Percentiles rank a stretch among this genome's conserved stretches.
These are phyloP conservation scores for Aspergillus ustus DNA, from an alignment of 2,329 filamentous ascomycete species.

Conservation along the genomic window DNA sequence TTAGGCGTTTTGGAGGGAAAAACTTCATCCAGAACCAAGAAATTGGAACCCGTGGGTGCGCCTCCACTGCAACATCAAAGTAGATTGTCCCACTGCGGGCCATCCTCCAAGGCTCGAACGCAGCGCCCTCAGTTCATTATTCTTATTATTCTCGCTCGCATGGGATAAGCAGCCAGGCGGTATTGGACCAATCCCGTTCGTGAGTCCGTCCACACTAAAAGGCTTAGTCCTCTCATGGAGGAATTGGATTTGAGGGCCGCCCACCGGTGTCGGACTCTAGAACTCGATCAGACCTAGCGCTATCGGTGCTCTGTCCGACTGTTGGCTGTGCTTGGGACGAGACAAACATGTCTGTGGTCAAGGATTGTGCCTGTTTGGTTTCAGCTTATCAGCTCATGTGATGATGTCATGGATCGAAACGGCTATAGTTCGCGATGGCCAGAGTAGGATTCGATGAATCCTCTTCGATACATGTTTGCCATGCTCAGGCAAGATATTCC, in stretches of 20 bases:
- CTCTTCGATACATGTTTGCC: not conserved
- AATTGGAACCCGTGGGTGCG: not conserved
- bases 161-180: not conserved
- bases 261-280: conserved; percentile 8
- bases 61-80: not conserved
- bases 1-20: not conserved
- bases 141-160: not conserved
- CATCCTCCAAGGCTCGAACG: not conserved
- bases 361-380: not conserved
- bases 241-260: not conserved
- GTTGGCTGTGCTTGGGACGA: not conserved
- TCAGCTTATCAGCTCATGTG: conserved; percentile 11
- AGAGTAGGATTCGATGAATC: not conserved
- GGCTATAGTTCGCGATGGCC: not conserved
- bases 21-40: conserved; percentile 2
- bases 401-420: conserved; percentile 13
- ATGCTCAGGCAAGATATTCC: not conserved
- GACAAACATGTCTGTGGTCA: not conserved
- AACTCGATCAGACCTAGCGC: conserved; percentile 3
- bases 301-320: not conserved
- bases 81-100: conserved; percentile 6
- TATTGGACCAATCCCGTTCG: not conserved
- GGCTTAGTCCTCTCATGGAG: conserved; percentile 9
- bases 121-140: not conserved
- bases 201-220: conserved; percentile 7